Evolutionary conservation across 2,329 filamentous ascomycete genomes (phyloP).

Genomic region (Tolypocladium ovalisporum): DNA sequence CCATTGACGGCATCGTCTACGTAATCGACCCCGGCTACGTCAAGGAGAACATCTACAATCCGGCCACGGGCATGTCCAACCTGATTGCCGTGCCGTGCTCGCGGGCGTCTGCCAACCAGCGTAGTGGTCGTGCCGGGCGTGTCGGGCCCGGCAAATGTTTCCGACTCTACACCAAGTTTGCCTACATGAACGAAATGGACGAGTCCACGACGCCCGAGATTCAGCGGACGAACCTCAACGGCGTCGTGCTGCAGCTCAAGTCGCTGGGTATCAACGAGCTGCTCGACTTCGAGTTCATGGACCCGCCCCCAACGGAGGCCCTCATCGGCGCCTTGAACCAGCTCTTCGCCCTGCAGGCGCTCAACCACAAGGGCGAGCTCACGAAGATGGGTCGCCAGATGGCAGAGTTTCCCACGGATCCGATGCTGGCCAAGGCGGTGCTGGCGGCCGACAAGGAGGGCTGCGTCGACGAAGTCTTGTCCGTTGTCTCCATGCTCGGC

Average conservation of each 20-base stretch:
- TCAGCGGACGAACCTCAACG: constrained; percentile 76
- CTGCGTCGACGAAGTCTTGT: constrained; percentile 88
- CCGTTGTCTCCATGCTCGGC: constrained; percentile 87
- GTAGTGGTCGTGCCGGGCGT: constrained; percentile 84
- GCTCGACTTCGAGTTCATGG: constrained; percentile 92
- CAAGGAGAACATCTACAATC: constrained; percentile 91
- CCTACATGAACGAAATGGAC: constrained; percentile 90
- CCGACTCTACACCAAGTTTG: constrained; percentile 84
- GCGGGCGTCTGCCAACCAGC: constrained; percentile 82
- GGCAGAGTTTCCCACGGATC: constrained; percentile 89
- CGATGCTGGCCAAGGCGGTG: constrained; percentile 82
- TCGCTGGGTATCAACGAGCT: constrained; percentile 86
- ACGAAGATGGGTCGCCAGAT: constrained; percentile 89
- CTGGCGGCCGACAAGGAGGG: constrained; percentile 80
- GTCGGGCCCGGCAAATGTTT: constrained; percentile 91
- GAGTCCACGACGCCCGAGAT: constrained; percentile 90
- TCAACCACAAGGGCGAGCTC: constrained; percentile 80
- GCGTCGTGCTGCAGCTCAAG: constrained; percentile 76
- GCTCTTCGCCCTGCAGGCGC: constrained; percentile 78
- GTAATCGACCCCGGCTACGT: constrained; percentile 94
- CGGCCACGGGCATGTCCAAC: constrained; percentile 84
- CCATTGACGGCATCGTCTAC: constrained; percentile 91
- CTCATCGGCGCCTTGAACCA: constrained; percentile 83
- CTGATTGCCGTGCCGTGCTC: constrained; percentile 86
- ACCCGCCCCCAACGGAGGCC: constrained; percentile 80